Conservation (phyloP, 164 flowering plant species). For the Echeveria elegans region DNA sequence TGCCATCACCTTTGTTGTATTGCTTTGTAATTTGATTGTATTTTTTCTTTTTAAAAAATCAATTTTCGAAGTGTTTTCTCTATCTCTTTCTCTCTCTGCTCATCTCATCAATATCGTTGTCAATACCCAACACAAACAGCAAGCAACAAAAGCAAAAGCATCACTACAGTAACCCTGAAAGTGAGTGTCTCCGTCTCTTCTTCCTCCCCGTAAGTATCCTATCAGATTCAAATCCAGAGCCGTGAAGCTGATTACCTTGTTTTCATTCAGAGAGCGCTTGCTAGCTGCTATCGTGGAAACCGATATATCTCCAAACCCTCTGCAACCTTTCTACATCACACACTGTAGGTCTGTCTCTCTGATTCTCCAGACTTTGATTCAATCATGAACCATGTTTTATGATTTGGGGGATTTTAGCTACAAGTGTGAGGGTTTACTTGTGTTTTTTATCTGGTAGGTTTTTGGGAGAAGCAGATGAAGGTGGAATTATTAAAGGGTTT, state of each 20-base stretch:
- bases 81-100: background rate
- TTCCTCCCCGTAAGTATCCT: background rate
- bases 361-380: background rate
- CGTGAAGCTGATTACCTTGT: background rate
- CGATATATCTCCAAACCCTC: background rate
- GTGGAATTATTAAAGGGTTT: background rate
- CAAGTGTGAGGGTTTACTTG: background rate
- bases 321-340: background rate
- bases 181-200: background rate
- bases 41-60: background rate
- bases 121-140: conserved; percentile 4
- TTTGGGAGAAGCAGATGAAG: background rate
- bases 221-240: background rate
- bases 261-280: background rate
- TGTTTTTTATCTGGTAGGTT: background rate
- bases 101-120: conserved; percentile 3
- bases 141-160: conserved; percentile 5
- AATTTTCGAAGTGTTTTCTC: conserved; percentile 1
- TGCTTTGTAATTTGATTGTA: conserved; percentile 10
- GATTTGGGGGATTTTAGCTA: background rate
- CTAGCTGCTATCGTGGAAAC: too few relatives aligned
- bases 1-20: background rate
- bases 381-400: background rate
- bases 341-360: background rate
- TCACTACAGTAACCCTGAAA: conserved; percentile 5